These are phyloP conservation scores for Psilocybe cubensis DNA, from an alignment of 768 basidiomycete species.

Conservation along the genomic window DNA sequence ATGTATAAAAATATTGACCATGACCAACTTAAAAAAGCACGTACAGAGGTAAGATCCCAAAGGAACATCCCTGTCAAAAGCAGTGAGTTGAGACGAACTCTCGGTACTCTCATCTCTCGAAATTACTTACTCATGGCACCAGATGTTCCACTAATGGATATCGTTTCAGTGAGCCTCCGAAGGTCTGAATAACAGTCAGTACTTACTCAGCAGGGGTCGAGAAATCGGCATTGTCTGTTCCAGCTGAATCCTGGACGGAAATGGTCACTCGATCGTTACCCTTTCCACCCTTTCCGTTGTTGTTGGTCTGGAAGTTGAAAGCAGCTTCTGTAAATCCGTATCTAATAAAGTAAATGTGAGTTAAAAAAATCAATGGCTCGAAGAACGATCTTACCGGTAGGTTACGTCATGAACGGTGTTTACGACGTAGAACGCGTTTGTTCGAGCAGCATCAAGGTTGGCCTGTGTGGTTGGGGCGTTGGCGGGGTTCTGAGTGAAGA, in stretches of 20 bases:
- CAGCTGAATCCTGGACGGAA: constrained; percentile 54
- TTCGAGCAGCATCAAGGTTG: constrained; percentile 54
- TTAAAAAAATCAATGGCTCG: background rate
- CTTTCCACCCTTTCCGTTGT: constrained; percentile 56
- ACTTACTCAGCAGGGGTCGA: constrained; percentile 8
- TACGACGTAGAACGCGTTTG: constrained; percentile 59
- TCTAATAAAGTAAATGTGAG: background rate
- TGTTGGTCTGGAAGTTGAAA: constrained; percentile 58
- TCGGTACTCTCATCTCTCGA: background rate
- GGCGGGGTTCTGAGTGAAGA: constrained; percentile 34
- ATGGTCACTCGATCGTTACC: constrained; percentile 59
- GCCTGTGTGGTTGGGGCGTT: constrained; percentile 36
- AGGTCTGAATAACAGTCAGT: background rate
- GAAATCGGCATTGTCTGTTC: constrained; percentile 44
- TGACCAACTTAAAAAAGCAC: background rate
- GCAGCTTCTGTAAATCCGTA: constrained; percentile 57
- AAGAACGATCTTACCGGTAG: constrained; percentile 16
- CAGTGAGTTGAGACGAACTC: background rate
- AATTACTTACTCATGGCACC: constrained; percentile 13
- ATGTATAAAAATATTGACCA: background rate
- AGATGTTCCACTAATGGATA: constrained; percentile 12
- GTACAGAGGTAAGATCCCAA: constrained; percentile 31
- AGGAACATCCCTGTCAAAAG: constrained; percentile 31
- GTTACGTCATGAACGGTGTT: constrained; percentile 58
- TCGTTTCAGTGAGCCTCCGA: background rate